Evolutionary conservation across 2,329 filamentous ascomycete genomes (phyloP), one percentile per base, ranked within the genome.

Genomic region (Atkinsonella hypoxylon): DNA sequence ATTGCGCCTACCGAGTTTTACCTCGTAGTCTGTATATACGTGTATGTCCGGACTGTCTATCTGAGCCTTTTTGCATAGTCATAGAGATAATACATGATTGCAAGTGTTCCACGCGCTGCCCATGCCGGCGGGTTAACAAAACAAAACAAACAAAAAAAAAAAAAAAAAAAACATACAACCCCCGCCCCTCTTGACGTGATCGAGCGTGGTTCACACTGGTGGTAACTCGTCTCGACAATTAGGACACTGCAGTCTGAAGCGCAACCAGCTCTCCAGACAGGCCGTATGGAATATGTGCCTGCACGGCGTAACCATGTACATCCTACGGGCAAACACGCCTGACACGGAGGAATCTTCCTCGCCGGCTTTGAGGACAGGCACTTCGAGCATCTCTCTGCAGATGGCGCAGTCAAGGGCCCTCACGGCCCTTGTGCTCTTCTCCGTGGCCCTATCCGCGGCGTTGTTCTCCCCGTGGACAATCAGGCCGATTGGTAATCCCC

Each of bases 301-400:
- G 67, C 93, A 98, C 45, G 93, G 93, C 51, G 93, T 98, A 20
- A 97, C 88, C 93, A 98, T 98, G 69, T 97, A 97, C 58, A 79
- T 76, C 47, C 90, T 79, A 54, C 91, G 75, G 32, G 87, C 86
- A 57, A 97, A 74, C 50, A 95, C 79, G 31, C 83, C 83, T 0
- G 80, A 71, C 52, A 82, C 76, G 32, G 79, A 77, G 0, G 67
- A 66, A 10, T 77, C 76, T 42, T 75, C 73, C 40, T 74, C 73
- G 10, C 76, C 77, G 1, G 77, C 74, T 47, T 76, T 75, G 32
- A 95, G 70, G 20, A 97, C 83, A 0, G 89, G 88, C 2, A 97
- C 89, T 64, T 96, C 89, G 17, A 98, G 82, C 44, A 86, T 77
- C 67, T 95, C 89, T 68, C 91, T 86, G 65, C 93, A 98, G 57